phyloP scores from a whole-genome alignment of 306 rosid species.

The Purshia tridentata region DNA sequence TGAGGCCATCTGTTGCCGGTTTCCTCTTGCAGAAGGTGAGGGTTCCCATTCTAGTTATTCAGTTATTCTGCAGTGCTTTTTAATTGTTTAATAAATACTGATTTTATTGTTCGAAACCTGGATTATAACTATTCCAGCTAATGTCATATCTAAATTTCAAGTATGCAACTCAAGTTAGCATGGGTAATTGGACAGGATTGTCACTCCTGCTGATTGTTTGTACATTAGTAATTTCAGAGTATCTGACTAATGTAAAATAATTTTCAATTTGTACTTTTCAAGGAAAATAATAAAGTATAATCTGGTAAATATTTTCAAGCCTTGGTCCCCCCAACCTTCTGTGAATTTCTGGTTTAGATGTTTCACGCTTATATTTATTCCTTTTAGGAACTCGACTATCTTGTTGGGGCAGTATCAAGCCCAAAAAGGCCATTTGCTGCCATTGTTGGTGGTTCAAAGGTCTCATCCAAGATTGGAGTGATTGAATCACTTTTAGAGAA shows the following conservation, averaged over 20 bases:
- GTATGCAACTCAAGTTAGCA: not conserved
- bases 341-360: not conserved
- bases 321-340: not conserved
- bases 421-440: constrained; percentile 99
- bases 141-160: not conserved
- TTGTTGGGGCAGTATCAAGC: constrained; percentile 94
- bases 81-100: not conserved
- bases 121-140: not conserved
- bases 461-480: constrained; percentile 96
- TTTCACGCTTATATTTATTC: constrained; percentile 12
- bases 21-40: constrained; percentile 95
- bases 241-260: not conserved
- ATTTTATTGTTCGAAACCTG: not conserved
- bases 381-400: constrained; percentile 94
- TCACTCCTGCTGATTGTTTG: not conserved
- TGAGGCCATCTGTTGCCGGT: constrained; percentile 98
- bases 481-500: constrained; percentile 93
- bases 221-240: not conserved
- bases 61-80: not conserved
- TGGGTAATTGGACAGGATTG: not conserved
- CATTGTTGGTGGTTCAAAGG: constrained; percentile 99
- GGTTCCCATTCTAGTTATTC: constrained; percentile 4
- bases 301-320: not conserved
- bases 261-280: not conserved
- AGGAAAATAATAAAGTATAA: not conserved